Base-by-base conservation (phyloP, 306 rosid genomes). In the Cucurbita ficifolia region DNA sequence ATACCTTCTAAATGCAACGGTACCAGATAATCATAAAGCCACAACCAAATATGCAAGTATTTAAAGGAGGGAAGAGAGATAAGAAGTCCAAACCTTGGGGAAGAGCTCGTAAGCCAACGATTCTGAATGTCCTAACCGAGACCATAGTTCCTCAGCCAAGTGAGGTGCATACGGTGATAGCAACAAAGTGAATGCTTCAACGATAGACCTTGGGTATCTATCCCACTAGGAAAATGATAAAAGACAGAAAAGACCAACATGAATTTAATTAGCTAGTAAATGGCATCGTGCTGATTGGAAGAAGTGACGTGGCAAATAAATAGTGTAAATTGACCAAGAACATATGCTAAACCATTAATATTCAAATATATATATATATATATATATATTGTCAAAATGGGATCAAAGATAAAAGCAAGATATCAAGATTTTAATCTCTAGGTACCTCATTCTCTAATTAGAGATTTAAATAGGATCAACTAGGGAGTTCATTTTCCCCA, bases 91-190 rank as follows among this genome's bases (percentile, higher is more conserved):
- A 76, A 91, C 98, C 94, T 86, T 77, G 17, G 99, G 99, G 77
- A 92, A 94, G 81, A 88, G 84, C 76, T 87, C 91, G 67, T 84
- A 82, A 64, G 95, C 92, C 71, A 94, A 58, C 8, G 97, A 91
- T 73, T 79, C 78, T 2, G 87, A 72, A 84, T 91, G 91, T 73
- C 99, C 99, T n/a, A 94, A 81, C 73, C 99, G 89, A 76, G 82
- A 85, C 97, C 99, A 91, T 48, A 94, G 87, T 87, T 94, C 99
- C 83, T 94, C 97, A 35, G 97, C 92, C 83, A 94, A 79, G 86
- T 94, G 98, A 21, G 98, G 99, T 0, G 96, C 99, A 78, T 90
- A 94, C 4, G 97, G 95, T 19, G 99, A 88, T 76, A 94, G 97
- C 82, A 89, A 89, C 83, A 90, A 70, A 78, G 89, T 87, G 82